Evolutionary conservation across 2,329 filamentous ascomycete species (phyloP), one percentile per base, ranked within the genome.

Genomic region (Colletotrichum plurivorum): DNA sequence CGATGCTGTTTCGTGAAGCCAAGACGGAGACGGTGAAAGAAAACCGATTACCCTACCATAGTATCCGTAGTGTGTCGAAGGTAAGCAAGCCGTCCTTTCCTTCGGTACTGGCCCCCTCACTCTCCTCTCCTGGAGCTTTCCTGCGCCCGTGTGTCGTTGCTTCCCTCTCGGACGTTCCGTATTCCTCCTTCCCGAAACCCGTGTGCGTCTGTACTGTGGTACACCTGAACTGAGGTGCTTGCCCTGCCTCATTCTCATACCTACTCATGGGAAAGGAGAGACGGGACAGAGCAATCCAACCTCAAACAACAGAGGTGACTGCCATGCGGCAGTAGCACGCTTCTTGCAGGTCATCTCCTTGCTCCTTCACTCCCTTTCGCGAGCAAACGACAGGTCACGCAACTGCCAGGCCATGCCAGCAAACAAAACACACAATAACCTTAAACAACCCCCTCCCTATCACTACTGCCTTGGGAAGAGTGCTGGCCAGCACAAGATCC

Each of bases 341-440:
- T 39, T 56, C 53, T 41, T 49, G 27, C 45, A 67, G 54, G 59
- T 54, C 39, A 16, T 53, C 53, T 39, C 54, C 54, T 59, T 59
- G 58, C 57, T 55, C 27, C 15, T 10, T 41, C 36, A 39, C 22
- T 39, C 45, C 45, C 5, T 39, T 57, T 41, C 13, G 20, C 41
- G 27, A 22, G 25, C 27, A 54, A 13, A n/a, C 18, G n/a, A 20
- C 49, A 54, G 22, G 22, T 20, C 25, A 43, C 46, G 53, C 53
- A 59, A 43, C 48, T 65, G 61, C 55, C 62, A 59, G 54, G 22
- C 49, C 22, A 60, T 69, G 61, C 54, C 64, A 31, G 48, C 66
- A 59, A 46, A 55, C 66, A 69, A 60, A 69, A 69, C 66, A 60
- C 66, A 41, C 41, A 60, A 65, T 45, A 60, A 66, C 61, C 66